Evolutionary conservation across 768 basidiomycete genomes (phyloP).

Genomic region (Rickenella mellea): DNA sequence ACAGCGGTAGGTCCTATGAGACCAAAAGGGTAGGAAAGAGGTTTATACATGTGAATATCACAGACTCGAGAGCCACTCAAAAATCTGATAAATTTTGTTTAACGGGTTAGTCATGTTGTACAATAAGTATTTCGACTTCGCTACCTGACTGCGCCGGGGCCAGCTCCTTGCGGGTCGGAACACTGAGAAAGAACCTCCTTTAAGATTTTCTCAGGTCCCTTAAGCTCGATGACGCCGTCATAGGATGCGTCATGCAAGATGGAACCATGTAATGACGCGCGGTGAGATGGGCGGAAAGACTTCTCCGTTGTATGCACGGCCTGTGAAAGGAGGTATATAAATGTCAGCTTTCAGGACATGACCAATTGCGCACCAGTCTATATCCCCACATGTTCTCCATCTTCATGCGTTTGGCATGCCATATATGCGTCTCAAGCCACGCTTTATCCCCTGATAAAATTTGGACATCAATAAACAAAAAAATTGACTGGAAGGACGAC

Average conservation of each 20-base stretch:
- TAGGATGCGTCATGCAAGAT: conserved; percentile 92
- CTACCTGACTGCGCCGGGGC: conserved; percentile 58
- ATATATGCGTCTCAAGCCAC: conserved; percentile 95
- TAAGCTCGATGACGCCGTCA: conserved; percentile 63
- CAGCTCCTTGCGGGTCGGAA: conserved; percentile 55
- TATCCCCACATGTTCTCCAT: conserved; percentile 94
- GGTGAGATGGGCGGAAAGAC: conserved; percentile 82
- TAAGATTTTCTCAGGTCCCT: conserved; percentile 50
- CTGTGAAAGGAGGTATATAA: conserved; percentile 24
- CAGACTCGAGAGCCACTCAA: conserved; percentile 54
- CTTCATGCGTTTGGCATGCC: conserved; percentile 95
- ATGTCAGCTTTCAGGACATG: not conserved
- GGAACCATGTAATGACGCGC: conserved; percentile 75
- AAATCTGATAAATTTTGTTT: conserved; percentile 33
- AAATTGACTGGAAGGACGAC: conserved; percentile 3
- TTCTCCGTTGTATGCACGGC: conserved; percentile 87
- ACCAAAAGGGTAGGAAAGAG: conserved; percentile 53
- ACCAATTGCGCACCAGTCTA: conserved; percentile 47
- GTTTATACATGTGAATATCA: conserved; percentile 60
- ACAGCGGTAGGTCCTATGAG: conserved; percentile 64
- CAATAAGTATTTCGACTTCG: conserved; percentile 1
- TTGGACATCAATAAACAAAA: not conserved
- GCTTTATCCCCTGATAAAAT: conserved; percentile 57
- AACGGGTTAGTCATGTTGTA: not conserved
- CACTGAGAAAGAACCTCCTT: conserved; percentile 39